phyloP scores from a whole-genome alignment of 495 filamentous ascomycete genomes.

The Neurospora cerealis region DNA sequence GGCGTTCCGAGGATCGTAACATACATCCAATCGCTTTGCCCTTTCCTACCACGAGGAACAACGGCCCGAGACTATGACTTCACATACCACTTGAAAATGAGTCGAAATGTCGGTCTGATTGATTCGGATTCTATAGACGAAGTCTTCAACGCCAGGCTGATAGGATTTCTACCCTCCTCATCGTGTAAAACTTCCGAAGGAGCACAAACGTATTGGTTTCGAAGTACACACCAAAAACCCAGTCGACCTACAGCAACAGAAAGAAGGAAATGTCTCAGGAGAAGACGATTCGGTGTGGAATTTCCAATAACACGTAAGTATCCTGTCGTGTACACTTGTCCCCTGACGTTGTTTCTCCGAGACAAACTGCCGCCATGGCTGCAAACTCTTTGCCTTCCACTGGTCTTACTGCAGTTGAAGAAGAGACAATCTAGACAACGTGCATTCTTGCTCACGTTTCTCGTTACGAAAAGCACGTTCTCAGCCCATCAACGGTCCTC shows the following conservation, averaged over 20 bases:
- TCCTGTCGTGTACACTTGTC: neutral
- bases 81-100: neutral
- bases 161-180: neutral
- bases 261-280: neutral
- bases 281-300: neutral
- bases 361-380: neutral
- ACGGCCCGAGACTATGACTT: neutral
- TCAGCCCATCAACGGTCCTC: neutral
- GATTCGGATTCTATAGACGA: neutral
- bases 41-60: neutral
- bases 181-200: neutral
- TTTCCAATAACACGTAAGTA: neutral
- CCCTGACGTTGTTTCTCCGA: slow-evolving; percentile 2
- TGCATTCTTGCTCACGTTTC: neutral
- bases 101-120: slow-evolving; percentile 5
- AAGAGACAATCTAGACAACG: neutral
- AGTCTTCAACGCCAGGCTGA: neutral
- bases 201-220: neutral
- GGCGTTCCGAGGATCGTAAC: neutral
- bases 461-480: neutral
- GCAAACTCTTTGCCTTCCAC: neutral
- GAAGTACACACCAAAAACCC: neutral
- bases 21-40: neutral
- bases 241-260: neutral
- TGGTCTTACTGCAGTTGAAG: neutral